Evolutionary conservation across 73 alveolate genomes (phyloP).

Genomic region (Paramecium biaurelia): DNA sequence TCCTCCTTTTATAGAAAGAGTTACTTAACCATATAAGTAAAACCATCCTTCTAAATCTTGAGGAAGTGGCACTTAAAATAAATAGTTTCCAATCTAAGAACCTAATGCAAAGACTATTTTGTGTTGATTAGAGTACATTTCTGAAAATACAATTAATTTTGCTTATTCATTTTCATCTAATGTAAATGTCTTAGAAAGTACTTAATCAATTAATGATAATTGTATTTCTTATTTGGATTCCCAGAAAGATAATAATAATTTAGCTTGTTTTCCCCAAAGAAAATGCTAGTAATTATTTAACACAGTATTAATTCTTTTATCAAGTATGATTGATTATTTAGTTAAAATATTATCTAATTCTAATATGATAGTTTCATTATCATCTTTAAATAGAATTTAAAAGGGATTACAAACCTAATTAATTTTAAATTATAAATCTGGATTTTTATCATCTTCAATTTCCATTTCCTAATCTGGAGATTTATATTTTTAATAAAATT

Average conservation of each 20-base stretch:
- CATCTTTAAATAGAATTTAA: slow-evolving; percentile 10
- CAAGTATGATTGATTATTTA: not conserved
- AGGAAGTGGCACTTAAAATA: not conserved
- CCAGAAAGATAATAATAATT: not conserved
- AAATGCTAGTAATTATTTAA: not conserved
- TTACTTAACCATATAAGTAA: not conserved
- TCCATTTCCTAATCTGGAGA: slow-evolving; percentile 54
- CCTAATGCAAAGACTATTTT: not conserved
- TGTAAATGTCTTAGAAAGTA: not conserved
- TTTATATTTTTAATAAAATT: not conserved
- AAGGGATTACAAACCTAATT: not conserved
- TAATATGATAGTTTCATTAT: not conserved
- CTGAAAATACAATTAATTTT: not conserved
- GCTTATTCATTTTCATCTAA: not conserved
- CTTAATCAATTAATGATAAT: not conserved
- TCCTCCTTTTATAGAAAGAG: slow-evolving; percentile 27
- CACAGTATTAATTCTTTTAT: not conserved
- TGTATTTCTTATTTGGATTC: not conserved
- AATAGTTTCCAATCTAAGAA: not conserved
- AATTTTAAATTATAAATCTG: slow-evolving; percentile 18
- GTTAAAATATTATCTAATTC: not conserved
- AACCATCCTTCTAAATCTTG: not conserved
- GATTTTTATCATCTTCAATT: slow-evolving; percentile 33
- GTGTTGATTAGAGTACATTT: not conserved
- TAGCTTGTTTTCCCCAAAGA: not conserved